Conservation (phyloP, 1,284 basidiomycete genomes). For the Leccinum laetum region DNA sequence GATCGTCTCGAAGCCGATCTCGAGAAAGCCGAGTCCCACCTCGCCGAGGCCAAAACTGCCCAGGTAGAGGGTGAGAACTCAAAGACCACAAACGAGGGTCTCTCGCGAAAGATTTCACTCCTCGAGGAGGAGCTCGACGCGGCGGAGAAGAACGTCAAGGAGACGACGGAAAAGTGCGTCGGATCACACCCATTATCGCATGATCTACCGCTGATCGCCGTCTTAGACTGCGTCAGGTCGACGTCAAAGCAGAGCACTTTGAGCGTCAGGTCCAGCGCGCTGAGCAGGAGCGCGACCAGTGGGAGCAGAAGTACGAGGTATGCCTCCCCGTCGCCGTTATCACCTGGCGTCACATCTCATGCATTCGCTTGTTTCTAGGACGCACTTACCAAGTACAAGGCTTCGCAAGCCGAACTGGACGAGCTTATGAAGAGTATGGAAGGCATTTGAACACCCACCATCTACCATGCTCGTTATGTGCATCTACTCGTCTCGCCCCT, state of each 20-base stretch:
- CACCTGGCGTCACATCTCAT: conserved; percentile 2
- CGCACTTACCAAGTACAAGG: conserved; percentile 69
- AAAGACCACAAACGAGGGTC: conserved; percentile 58
- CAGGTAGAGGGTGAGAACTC: conserved; percentile 55
- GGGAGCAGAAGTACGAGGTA: conserved; percentile 97
- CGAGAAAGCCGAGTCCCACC: conserved; percentile 76
- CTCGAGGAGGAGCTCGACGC: conserved; percentile 96
- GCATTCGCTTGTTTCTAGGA: conserved; percentile 51
- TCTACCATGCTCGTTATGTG: background rate
- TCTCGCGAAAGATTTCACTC: conserved; percentile 86
- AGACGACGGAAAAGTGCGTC: conserved; percentile 95
- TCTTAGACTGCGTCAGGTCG: conserved; percentile 89
- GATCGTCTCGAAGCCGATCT: conserved; percentile 70
- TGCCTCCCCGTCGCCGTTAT: conserved; percentile 21
- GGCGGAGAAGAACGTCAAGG: conserved; percentile 97
- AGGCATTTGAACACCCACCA: conserved; percentile 55
- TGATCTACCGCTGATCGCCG: conserved; percentile 20
- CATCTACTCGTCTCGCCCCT: conserved; percentile 14
- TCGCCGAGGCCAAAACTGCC: conserved; percentile 70
- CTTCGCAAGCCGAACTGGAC: conserved; percentile 85
- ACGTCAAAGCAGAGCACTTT: conserved; percentile 99
- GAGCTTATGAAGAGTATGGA: conserved; percentile 86
- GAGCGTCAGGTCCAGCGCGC: conserved; percentile 88
- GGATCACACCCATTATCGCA: conserved; percentile 6
- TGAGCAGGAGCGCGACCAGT: conserved; percentile 91